Conservation (phyloP, 2,329 filamentous ascomycete genomes). For the Apiospora sp. region DNA sequence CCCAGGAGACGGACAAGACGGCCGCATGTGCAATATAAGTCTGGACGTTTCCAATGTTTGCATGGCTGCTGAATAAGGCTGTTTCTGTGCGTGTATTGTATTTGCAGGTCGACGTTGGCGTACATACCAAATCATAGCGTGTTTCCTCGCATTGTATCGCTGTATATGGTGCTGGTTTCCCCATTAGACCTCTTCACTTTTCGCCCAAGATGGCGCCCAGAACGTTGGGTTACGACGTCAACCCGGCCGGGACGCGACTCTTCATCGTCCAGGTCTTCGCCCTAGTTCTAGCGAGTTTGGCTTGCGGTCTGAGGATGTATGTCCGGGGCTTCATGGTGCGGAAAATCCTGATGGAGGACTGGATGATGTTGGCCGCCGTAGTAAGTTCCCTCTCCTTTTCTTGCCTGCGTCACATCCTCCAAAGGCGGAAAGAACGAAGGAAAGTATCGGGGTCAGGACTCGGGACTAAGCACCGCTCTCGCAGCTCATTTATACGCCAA, state of each 20-base stretch:
- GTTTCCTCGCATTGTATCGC: background rate
- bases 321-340: constrained; percentile 53
- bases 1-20: background rate
- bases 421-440: background rate
- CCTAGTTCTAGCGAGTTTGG: constrained; percentile 45
- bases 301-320: constrained; percentile 52
- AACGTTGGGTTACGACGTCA: constrained; percentile 36
- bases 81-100: background rate
- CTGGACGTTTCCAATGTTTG: background rate
- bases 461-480: constrained; percentile 16
- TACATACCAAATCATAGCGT: background rate
- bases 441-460: background rate
- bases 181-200: background rate
- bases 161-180: background rate
- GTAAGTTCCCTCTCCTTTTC: constrained; percentile 42
- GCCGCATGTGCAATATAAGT: background rate
- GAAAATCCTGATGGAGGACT: constrained; percentile 55
- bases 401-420: background rate
- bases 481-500: constrained; percentile 46
- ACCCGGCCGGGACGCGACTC: constrained; percentile 35
- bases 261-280: constrained; percentile 40
- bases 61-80: background rate
- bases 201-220: constrained; percentile 6
- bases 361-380: constrained; percentile 54
- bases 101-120: background rate